Conservation (phyloP, 495 filamentous ascomycete species). For the Evernia prunastri region DNA sequence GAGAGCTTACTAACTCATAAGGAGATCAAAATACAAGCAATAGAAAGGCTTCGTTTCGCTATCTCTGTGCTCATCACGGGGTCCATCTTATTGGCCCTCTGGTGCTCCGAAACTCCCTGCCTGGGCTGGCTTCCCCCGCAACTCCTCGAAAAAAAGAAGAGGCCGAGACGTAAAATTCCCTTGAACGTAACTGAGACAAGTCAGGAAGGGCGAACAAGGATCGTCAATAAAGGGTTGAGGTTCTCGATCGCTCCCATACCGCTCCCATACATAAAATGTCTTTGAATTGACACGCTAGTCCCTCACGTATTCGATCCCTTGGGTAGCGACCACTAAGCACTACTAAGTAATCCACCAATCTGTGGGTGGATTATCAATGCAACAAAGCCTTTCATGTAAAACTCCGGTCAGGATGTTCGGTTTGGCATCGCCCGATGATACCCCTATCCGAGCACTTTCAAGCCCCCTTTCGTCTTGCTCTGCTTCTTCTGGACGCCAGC, state of each 20-base stretch:
- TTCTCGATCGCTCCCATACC: background rate
- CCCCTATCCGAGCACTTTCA: conserved; percentile 67
- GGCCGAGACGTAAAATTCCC: background rate
- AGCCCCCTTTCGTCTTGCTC: conserved; percentile 70
- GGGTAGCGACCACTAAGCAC: background rate
- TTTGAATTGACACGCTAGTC: background rate
- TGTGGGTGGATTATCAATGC: background rate
- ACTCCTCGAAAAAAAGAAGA: background rate
- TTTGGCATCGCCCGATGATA: background rate
- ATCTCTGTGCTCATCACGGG: background rate
- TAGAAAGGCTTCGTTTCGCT: background rate
- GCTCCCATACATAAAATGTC: background rate
- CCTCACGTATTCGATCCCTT: background rate
- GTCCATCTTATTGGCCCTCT: background rate
- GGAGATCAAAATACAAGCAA: background rate
- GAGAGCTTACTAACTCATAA: background rate
- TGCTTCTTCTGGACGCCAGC: conserved; percentile 72
- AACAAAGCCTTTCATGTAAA: background rate
- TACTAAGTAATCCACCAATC: no score
- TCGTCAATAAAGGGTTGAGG: background rate
- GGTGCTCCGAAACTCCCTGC: background rate
- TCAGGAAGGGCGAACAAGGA: background rate
- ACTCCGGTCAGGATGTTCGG: background rate
- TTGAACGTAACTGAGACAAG: background rate
- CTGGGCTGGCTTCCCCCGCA: background rate